Percentiles rank a stretch among this genome's conserved stretches.
Evolutionary conservation across 2,329 filamentous ascomycete species (phyloP).

Genomic region (Emmonsiellopsis sp.): DNA sequence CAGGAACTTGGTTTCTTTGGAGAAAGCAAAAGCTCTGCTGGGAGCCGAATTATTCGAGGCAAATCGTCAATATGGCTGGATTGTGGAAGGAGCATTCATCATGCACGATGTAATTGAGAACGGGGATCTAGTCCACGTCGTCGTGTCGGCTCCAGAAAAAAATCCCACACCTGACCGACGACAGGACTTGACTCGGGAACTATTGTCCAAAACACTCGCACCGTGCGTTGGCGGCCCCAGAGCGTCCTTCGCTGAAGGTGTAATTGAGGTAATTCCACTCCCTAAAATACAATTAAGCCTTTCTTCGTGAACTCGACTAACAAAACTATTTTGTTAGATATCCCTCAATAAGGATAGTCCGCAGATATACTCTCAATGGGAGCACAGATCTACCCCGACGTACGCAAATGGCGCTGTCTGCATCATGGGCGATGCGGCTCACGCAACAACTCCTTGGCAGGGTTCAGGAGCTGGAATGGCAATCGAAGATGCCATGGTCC

Average conservation of each 20-base stretch:
- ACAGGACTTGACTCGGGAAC: too few species aligned
- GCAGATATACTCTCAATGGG: neutral
- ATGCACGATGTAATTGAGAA: neutral
- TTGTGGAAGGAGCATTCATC: neutral
- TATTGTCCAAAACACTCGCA: too few species aligned
- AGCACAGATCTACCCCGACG: constrained; percentile 17
- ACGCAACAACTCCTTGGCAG: constrained; percentile 28
- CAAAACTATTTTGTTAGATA: too few species aligned
- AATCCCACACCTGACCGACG: too few species aligned
- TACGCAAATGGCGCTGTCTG: constrained; percentile 20
- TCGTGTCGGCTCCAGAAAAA: neutral
- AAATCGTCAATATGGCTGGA: neutral
- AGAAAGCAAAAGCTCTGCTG: neutral
- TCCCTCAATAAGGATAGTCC: neutral
- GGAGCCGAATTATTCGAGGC: neutral
- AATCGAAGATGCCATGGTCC: constrained; percentile 28
- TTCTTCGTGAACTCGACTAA: too few species aligned
- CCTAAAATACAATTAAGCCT: too few species aligned
- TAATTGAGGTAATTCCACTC: neutral
- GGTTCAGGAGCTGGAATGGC: constrained; percentile 29
- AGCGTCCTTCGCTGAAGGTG: too few species aligned
- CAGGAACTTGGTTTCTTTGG: neutral
- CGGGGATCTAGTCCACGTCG: neutral
- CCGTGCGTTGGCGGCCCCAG: too few species aligned
- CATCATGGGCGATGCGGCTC: constrained; percentile 32